Evolutionary conservation across 495 filamentous ascomycete species (phyloP), one percentile per base, ranked within the genome.

Genomic region (Apiosordaria backusii): DNA sequence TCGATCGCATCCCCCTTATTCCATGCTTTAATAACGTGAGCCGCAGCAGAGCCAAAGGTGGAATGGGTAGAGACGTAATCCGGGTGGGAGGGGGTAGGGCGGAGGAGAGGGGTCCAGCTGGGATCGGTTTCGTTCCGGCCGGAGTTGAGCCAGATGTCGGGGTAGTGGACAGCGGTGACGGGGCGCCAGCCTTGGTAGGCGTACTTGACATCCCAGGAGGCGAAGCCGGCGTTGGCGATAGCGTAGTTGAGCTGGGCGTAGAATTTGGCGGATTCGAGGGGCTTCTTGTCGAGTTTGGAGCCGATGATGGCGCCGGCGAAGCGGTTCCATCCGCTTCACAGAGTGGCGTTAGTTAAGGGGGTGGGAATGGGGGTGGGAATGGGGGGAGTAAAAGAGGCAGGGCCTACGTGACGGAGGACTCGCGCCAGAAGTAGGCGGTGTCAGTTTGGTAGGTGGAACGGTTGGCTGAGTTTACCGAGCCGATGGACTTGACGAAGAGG

Each of bases 161-260:
- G 61, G 52, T 67, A 65, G 10, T 69, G 75, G 58, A 78, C 72
- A 29, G 76, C 76, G 2, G 76, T 78, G 18, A 75, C 68, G 4
- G 76, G 76, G 6, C 76, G 68, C 76, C 76, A 78, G 16, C 27
- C 22, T 35, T 67, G 63, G 57, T 78, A 75, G 22, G 27, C 22
- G 68, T 64, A 77, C 74, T 77, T 78, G 21, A 57, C 61, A 50
- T 74, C 69, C 72, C 73, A 78, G 15, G 67, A 57, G 6, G 74
- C 76, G 52, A 78, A 64, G 4, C 66, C 76, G 0, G 75, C 76
- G 65, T 77, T 78, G 25, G 72, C 72, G n/a, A 78, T 68, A n/a
- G 76, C 76, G 67, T 76, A 77, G 70, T 78, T 76, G 61, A 78
- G 66, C 52, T 75, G 72, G 2, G 76, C 75, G 60, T 74, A 77